phyloP scores from a whole-genome alignment of 352 stramenopile species.

The Pythium dissimile region DNA sequence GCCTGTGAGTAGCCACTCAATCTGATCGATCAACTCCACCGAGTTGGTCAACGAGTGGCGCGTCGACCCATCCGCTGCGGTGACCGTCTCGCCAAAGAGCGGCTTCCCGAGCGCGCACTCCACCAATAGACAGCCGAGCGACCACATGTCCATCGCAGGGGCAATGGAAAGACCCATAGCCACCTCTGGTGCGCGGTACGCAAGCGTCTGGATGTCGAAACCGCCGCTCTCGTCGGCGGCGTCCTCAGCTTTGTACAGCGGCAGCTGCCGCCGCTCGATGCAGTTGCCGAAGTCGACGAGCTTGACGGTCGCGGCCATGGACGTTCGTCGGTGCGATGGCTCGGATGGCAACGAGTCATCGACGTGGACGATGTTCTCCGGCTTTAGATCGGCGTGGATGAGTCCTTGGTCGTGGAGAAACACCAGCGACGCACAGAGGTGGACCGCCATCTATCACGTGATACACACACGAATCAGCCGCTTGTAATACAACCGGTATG shows the following conservation, averaged over 20 bases:
- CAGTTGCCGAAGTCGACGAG: constrained; percentile 82
- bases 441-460: constrained; percentile 48
- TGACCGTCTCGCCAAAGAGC: constrained; percentile 36
- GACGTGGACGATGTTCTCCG: constrained; percentile 55
- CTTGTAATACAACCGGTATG: too few relatives aligned
- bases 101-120: constrained; percentile 55
- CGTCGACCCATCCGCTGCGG: not conserved
- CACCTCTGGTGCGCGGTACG: constrained; percentile 71
- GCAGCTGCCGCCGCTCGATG: constrained; percentile 39
- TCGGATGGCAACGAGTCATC: not conserved
- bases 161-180: constrained; percentile 54
- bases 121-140: constrained; percentile 64
- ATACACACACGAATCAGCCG: not conserved
- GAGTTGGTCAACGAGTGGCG: not conserved
- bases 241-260: constrained; percentile 31
- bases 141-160: constrained; percentile 76
- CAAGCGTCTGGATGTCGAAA: constrained; percentile 73
- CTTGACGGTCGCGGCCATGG: constrained; percentile 28
- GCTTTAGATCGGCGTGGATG: constrained; percentile 76
- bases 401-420: constrained; percentile 61
- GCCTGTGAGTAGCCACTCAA: constrained; percentile 20
- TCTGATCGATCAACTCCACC: constrained; percentile 15
- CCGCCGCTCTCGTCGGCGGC: constrained; percentile 22
- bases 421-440: constrained; percentile 59
- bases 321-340: not conserved